Base-by-base conservation (phyloP, 1,139 yeast species). In the Pichia sp. region DNA sequence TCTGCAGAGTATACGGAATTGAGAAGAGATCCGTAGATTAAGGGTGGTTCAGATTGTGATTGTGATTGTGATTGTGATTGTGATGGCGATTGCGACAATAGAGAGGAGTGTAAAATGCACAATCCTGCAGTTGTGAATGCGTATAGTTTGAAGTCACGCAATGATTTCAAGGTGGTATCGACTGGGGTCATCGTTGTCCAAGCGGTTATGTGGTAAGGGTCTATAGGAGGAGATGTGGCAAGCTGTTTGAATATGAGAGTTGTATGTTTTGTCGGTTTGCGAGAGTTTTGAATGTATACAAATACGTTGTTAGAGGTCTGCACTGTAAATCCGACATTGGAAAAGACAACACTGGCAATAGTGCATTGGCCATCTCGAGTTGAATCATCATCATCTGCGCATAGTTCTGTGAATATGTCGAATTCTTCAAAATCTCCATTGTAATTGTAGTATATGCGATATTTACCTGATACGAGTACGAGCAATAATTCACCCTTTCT, bases 381-480 rank as follows among this genome's bases (percentile, higher is more conserved):
- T 14, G 25, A 14, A 12, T 13, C 13, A 16, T 30, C 16, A 22
- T 22, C 3, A 32, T n/a, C 13, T 25, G 29, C 11, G 31, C 30
- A n/a, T n/a, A n/a, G n/a, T n/a, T n/a, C n/a, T n/a, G n/a, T n/a
- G 42, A 46, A 41, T 16, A 49, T 39, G 32, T 45, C 38, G 36
- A 60, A 70, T 30, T 79, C 85, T 33, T 70, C 67, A 50, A 78
- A 77, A 37, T 72, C 75, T 5, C 86, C 85, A 24, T 73, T 73
- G 44, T 83, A 75, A 47, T 84, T 88, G 33, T 69, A 60, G 53
- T 87, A 88, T 33, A 70, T 63, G 42, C 96, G 63, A 28, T 72
- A 73, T 25, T 66, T 64, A 2, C 86, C 70, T 39, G 67, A 67
- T 27, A 67, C 69, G 22, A 82, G 59, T 1, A 85, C 72, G 9